These are phyloP conservation scores for Melocanna baccifera DNA, from an alignment of 176 grass and related monocot genomes.

Conservation along the genomic window DNA sequence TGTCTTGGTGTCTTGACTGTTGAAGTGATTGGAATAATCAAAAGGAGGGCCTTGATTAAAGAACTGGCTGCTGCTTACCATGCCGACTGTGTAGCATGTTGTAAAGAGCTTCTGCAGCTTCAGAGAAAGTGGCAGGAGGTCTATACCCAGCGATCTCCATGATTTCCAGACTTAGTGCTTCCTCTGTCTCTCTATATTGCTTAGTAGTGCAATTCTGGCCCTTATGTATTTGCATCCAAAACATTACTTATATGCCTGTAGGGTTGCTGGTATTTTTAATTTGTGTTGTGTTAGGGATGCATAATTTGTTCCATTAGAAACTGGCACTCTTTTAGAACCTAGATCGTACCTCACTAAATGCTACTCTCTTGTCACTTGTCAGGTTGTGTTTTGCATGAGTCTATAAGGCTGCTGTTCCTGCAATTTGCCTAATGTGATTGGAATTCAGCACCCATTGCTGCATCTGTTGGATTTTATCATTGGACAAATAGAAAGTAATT, in stretches of 20 bases:
- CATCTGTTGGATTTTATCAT: background rate
- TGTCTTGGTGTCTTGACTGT: background rate
- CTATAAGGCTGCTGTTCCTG: no score
- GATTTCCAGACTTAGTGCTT: background rate
- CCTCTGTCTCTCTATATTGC: background rate
- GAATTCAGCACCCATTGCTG: background rate
- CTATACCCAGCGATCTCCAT: background rate
- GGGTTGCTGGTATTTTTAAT: background rate
- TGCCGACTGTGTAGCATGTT: constrained; percentile 51
- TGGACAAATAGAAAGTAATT: background rate
- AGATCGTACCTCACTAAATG: background rate
- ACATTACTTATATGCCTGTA: background rate
- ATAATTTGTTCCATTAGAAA: background rate
- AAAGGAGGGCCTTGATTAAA: constrained; percentile 87
- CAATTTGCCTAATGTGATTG: background rate
- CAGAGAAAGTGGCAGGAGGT: constrained; percentile 84
- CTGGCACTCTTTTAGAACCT: background rate
- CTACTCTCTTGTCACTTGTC: no score
- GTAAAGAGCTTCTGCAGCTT: constrained; percentile 72
- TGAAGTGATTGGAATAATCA: constrained; percentile 87
- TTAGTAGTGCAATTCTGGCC: background rate
- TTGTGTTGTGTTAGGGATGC: no score
- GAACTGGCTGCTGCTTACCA: constrained; percentile 76
- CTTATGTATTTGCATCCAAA: background rate
- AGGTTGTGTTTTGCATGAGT: no score